These are phyloP conservation scores for Zopfia rhizophila DNA, from an alignment of 2,329 filamentous ascomycete species.

Conservation along the genomic window DNA sequence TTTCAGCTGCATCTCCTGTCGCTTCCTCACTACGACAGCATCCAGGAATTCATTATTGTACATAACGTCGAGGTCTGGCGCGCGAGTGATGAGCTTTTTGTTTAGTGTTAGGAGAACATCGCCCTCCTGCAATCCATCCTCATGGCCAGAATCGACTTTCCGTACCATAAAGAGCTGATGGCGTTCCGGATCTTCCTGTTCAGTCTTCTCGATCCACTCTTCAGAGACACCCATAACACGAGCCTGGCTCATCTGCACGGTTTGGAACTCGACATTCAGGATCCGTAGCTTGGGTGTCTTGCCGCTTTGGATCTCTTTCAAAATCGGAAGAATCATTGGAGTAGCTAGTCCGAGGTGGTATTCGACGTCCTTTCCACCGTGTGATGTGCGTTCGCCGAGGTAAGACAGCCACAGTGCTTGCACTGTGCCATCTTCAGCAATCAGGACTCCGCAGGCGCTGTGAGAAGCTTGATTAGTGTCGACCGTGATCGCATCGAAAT, in stretches of 20 bases:
- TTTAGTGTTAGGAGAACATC: slow-evolving; percentile 94
- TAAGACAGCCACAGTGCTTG: slow-evolving; percentile 98
- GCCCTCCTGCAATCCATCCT: slow-evolving; percentile 80
- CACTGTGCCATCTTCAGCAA: slow-evolving; percentile 89
- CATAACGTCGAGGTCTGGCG: slow-evolving; percentile 95
- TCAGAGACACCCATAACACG: slow-evolving; percentile 97
- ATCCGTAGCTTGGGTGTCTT: slow-evolving; percentile 85
- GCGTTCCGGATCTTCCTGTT: slow-evolving; percentile 86
- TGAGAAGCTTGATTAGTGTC: slow-evolving; percentile 91
- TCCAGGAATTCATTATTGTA: slow-evolving; percentile 87
- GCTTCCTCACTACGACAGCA: slow-evolving; percentile 86
- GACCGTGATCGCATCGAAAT: slow-evolving; percentile 95
- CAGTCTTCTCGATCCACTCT: slow-evolving; percentile 92
- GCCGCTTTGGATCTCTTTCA: slow-evolving; percentile 84
- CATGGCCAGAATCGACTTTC: slow-evolving; percentile 77
- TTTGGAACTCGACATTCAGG: slow-evolving; percentile 91
- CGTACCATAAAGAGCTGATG: slow-evolving; percentile 99
- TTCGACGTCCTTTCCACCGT: slow-evolving; percentile 88
- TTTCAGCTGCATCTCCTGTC: slow-evolving; percentile 78
- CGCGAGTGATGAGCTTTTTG: slow-evolving; percentile 89
- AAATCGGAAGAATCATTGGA: slow-evolving; percentile 87
- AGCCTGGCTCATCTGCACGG: slow-evolving; percentile 96
- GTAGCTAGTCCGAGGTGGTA: slow-evolving; percentile 95
- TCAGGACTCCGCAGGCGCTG: slow-evolving; percentile 92
- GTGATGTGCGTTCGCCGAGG: slow-evolving; percentile 84